phyloP scores from a whole-genome alignment of 805 yeast genomes.

The Metschnikowia dekortorum region DNA sequence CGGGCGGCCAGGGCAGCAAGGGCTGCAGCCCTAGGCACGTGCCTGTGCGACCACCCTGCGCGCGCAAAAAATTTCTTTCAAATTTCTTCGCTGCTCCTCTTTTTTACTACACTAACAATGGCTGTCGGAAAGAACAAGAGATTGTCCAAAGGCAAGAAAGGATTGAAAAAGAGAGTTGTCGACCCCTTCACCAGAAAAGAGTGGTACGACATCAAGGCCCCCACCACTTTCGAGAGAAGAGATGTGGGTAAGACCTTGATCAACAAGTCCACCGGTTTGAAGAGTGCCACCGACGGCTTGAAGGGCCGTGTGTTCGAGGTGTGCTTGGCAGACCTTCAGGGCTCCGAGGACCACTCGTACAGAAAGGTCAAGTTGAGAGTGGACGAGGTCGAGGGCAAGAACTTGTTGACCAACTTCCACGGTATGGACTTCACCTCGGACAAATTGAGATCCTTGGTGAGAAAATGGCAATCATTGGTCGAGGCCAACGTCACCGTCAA shows the following conservation, averaged over 20 bases:
- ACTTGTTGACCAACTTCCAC: conserved; percentile 98
- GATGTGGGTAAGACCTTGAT: conserved; percentile 97
- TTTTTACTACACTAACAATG: conserved; percentile 30
- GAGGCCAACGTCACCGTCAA: conserved; percentile 98
- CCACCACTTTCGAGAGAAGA: conserved; percentile 97
- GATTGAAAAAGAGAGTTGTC: conserved; percentile 97
- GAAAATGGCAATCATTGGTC: conserved; percentile 98
- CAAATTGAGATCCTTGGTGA: conserved; percentile 94
- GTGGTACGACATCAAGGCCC: conserved; percentile 98
- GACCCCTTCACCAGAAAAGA: conserved; percentile 99
- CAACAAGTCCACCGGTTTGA: conserved; percentile 97
- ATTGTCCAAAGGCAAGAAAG: conserved; percentile 88
- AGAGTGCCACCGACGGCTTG: conserved; percentile 96
- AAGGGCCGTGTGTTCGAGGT: conserved; percentile 98
- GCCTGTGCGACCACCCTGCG: not conserved
- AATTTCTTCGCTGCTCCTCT: conserved; percentile 1
- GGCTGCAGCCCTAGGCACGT: conserved; percentile 5
- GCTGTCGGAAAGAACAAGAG: conserved; percentile 91
- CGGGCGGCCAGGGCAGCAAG: not conserved
- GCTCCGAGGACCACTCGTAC: conserved; percentile 97
- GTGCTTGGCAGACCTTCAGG: conserved; percentile 94
- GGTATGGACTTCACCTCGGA: conserved; percentile 98
- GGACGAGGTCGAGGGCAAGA: conserved; percentile 98
- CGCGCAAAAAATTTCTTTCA: conserved; percentile 2
- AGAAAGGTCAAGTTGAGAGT: conserved; percentile 97